A percentile compares a stretch with the other conserved stretches of the same genome.
phyloP scores from a whole-genome alignment of 768 basidiomycete species.

The Phaeotremella fagi region DNA sequence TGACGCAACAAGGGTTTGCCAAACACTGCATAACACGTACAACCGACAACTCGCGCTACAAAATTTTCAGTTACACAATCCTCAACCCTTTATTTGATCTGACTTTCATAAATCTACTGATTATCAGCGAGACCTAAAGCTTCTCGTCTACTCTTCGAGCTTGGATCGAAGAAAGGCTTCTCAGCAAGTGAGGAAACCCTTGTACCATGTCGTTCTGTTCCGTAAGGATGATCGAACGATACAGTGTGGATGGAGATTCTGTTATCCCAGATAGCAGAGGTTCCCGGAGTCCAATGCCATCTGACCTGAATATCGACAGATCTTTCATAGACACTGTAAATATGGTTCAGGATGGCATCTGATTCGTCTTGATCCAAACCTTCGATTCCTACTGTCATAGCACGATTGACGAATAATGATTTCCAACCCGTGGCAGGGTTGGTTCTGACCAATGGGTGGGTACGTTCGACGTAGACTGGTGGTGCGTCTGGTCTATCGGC shows the following conservation, averaged over 20 bases:
- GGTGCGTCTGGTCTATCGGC: conserved; percentile 28
- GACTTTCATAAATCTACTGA: neutral
- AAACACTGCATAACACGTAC: too few species aligned
- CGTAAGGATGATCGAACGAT: conserved; percentile 48
- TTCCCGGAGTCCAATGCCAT: conserved; percentile 48
- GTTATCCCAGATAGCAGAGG: conserved; percentile 49
- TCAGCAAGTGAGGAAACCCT: conserved; percentile 42
- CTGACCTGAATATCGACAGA: conserved; percentile 48
- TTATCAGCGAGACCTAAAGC: conserved; percentile 11
- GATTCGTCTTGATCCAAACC: conserved; percentile 47
- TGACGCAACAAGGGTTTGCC: too few species aligned
- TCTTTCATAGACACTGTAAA: conserved; percentile 40
- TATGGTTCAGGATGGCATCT: conserved; percentile 46
- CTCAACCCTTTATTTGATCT: neutral
- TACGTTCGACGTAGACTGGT: conserved; percentile 13
- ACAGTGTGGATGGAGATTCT: conserved; percentile 47
- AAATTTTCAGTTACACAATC: neutral
- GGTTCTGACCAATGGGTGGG: conserved; percentile 27
- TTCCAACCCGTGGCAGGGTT: conserved; percentile 47
- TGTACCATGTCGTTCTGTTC: conserved; percentile 43
- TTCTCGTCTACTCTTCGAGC: conserved; percentile 26
- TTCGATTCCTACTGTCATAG: conserved; percentile 47
- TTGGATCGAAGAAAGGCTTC: conserved; percentile 35
- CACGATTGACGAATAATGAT: conserved; percentile 45
- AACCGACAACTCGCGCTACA: too few species aligned